phyloP scores from a whole-genome alignment of 148 eudicot species.

The Drosera capensis region DNA sequence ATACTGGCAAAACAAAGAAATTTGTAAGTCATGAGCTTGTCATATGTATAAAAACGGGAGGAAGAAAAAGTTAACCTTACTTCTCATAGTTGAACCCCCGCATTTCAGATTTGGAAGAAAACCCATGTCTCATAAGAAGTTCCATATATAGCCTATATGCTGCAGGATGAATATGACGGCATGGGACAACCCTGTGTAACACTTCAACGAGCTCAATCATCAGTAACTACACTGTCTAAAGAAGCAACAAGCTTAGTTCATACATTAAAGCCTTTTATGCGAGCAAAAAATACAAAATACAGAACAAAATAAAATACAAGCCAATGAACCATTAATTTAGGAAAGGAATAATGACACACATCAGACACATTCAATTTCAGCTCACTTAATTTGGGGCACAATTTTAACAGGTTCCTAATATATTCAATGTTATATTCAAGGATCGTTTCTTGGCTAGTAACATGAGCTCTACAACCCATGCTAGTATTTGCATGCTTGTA shows the following conservation, averaged over 20 bases:
- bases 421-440: no score
- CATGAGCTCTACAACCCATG: no score
- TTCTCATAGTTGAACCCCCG: constrained; percentile 30
- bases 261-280: not conserved
- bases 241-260: not conserved
- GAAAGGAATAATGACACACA: no score
- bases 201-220: not conserved
- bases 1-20: no score
- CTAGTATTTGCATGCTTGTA: no score
- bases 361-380: no score
- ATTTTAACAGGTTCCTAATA: no score
- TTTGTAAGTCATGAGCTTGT: not conserved
- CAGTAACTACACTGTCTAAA: not conserved
- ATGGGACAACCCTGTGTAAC: constrained; percentile 64
- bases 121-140: constrained; percentile 51
- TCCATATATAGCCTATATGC: constrained; percentile 92
- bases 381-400: no score
- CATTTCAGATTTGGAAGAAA: constrained; percentile 34
- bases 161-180: constrained; percentile 52
- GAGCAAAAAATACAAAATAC: no score
- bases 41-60: not conserved
- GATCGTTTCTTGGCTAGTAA: no score
- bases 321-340: no score
- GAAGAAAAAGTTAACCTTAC: constrained; percentile 30
- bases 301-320: no score